Evolutionary conservation across 2,329 filamentous ascomycete genomes (phyloP), one percentile per base, ranked within the genome.

Genomic region (Paramyrothecium roridum): DNA sequence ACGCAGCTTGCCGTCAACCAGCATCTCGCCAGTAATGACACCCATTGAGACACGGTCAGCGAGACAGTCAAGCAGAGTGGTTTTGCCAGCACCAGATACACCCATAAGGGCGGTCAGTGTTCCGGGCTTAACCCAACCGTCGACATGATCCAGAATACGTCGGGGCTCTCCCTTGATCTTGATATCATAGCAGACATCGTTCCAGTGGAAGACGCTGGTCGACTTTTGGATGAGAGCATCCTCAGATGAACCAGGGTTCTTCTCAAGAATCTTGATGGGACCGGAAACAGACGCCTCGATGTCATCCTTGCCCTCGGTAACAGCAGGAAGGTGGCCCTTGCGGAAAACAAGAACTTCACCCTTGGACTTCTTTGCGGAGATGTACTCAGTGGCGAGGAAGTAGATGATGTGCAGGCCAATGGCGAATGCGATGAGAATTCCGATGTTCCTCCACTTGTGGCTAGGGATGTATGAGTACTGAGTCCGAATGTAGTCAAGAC

Each of bases 81-180:
- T 90, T 67, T 90, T 90, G 53, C 87, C 70, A 3, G 70, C 70
- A 8, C 70, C 70, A 0, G 70, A 70, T 1, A 68, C 67, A 23
- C 70, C 86, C 87, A 90, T 90, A 0, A 90, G 77, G 12, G 86
- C 88, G 8, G 87, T 90, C 16, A 89, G 72, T 17, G 87, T 90
- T 52, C 88, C 88, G 1, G 88, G 88, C 69, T 90, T 88, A 52
- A 90, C 86, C 86, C 86, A 90, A 12, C 88, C 88, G 63, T 89
- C 85, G 2, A 91, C 86, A 52, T 88, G 75, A 57, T 90, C 84
- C 22, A 91, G 74, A 63, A 93, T 86, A 11, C 86, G 80, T 34
- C 88, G 78, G 1, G 76, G 71, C 59, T 89, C 82, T 63, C 88
- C 88, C 53, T 72, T 72, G 69, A 91, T 88, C 64, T 85, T 84